Base-by-base conservation (phyloP, 352 stramenopile genomes). In the Peronospora belbahrii region DNA sequence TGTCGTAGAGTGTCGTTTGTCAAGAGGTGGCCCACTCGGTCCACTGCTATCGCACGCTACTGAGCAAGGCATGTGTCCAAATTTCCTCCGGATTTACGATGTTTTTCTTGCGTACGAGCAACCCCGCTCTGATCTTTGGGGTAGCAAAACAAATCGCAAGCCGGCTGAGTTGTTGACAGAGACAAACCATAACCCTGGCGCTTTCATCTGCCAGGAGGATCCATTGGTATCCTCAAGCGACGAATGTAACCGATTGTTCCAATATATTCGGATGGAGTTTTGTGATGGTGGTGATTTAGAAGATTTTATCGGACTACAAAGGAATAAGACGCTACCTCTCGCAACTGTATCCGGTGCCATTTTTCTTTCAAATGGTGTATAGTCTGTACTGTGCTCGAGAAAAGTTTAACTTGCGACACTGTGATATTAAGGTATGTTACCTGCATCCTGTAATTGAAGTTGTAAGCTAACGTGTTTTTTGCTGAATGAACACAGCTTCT, bases 231-330 rank as follows among this genome's bases (percentile, higher is more conserved):
- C 34, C 34, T 28, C 32, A 17, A 50, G 20, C 20, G 38, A 43
- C 10, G 36, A 60, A 31, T 42, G 14, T 15, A 32, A 62, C 19
- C 38, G 44, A 2, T 41, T 88, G 22, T 97, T 82, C 55, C 96
- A 98, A 70, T 98, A 97, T 59, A 98, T 98, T 48, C 77, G 87
- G 17, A 99, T 99, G 96, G 97, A 99, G 59, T 91, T 98, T 9
- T 99, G 96, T 61, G 74, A 90, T 37, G 75, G 92, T 31, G 95
- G 95, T 10, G 96, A 99, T 65, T 59, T 98, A 7, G 96, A 99
- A 72, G 76, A 97, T 31, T 97, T 95, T 42, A 85, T 99, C 20
- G 83, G 85, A 7, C 59, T 93, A 27, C 65, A 85, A 28, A 56
- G 96, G 8, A 53, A 78, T 50, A 68, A 88, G 66, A 25, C 71